Evolutionary conservation across 345 rosid genomes (phyloP).

Genomic region (Gossypioides kirkii): DNA sequence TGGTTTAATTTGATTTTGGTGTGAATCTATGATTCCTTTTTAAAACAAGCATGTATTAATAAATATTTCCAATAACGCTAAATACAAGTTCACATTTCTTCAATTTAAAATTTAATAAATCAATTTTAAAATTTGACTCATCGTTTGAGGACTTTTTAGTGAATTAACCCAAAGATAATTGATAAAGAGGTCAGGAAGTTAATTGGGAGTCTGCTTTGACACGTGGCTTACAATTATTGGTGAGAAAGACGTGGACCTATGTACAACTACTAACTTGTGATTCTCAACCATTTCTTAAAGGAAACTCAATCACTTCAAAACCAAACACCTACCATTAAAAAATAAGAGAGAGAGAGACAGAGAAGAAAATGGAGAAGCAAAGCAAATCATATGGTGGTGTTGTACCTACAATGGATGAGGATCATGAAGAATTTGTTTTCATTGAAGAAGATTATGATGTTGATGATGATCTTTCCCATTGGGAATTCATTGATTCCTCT

Average conservation of each 20-base stretch:
- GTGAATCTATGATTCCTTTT: no score
- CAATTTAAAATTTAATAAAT: no score
- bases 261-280: not conserved
- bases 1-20: no score
- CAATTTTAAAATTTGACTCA: no score
- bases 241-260: not conserved
- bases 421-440: slow-evolving; percentile 10
- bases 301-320: not conserved
- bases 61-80: no score
- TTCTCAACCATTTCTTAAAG: not conserved
- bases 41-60: no score
- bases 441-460: slow-evolving; percentile 15
- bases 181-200: not conserved
- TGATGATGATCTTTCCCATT: slow-evolving; percentile 21
- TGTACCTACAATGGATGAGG: slow-evolving; percentile 3
- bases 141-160: no score
- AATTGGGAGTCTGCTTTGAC: not conserved
- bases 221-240: not conserved
- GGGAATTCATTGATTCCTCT: slow-evolving; percentile 37
- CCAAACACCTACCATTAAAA: not conserved
- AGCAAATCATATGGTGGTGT: not conserved
- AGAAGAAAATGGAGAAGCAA: not conserved
- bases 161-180: no score
- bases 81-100: no score
- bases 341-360: not conserved